Base-by-base conservation (phyloP, 2,329 filamentous ascomycete species). In the Cladosporium oxysporum region DNA sequence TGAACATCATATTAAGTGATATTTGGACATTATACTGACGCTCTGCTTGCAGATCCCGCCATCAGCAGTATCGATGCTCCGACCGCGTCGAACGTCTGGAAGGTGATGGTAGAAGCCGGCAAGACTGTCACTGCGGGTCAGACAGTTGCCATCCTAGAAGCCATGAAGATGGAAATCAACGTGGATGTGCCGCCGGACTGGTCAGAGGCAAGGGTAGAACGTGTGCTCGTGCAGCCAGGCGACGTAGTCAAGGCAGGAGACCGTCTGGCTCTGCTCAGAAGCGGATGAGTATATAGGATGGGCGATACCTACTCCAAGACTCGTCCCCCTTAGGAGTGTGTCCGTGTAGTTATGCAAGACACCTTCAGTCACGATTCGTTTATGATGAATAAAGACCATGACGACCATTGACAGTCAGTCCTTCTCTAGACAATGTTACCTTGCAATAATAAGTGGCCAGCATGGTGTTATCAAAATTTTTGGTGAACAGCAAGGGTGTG, bases 81-180 rank as follows among this genome's bases (percentile, higher is more conserved):
- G 1, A 78, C 81, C 1, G 80, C 81, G 71, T 80, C 80, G 1
- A 82, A 82, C 68, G 78, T 82, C 8, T 82, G 80, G 80, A 81
- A 81, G 66, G 75, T 82, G 3, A 73, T 78, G 58, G 78, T 80
- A 5, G 69, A 74, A 26, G 79, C 81, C 62, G 75, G 76, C 0
- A 74, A 78, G 35, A 71, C 70, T 5, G 65, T 81, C n/a, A 73
- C 72, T 23, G 69, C 76, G 18, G 75, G 71, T 1, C 76, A 74
- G 49, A 71, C 77, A 31, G 72, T 81, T 21, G 75, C 77, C 0
- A 79, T 81, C n/a, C 75, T 82, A 4, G 80, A 82, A 67, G 80
- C 80, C 1, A 82, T 81, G 80, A 82, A 82, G 69, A 71, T 82
- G 11, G 80, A 82, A 66, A 82, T 82, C 68, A 77, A 78, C n/a